Evolutionary conservation across 1,284 basidiomycete species (phyloP), one percentile per base, ranked within the genome.

Genomic region (Ganoderma leucocontextum): DNA sequence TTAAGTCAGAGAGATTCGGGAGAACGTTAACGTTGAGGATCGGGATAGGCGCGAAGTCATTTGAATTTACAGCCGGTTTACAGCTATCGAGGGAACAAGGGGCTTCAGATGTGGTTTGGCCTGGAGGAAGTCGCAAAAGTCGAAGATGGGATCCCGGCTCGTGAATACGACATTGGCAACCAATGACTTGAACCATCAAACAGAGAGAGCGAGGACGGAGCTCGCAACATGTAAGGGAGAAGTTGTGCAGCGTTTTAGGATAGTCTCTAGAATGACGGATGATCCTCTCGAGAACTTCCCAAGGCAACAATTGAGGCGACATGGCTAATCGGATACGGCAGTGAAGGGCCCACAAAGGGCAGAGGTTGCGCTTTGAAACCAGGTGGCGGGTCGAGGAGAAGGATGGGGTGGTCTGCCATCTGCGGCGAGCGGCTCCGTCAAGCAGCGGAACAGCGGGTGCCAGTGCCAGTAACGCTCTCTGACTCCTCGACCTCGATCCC

Each of bases 141-240:
- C 22, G 7, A 49, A 49, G 47, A 49, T 49, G 10, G 22, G 4
- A 2, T 10, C 9, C 7, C 47, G 22, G 19, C 22, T 22, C n/a
- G 9, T 49, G 47, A 49, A 12, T 10, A 6, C 10, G 25, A 49
- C 47, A 12, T 49, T 9, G n/a, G 8, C 22, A 10, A 49, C 47
- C n/a, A 49, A 10, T 49, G 25, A 22, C n/a, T n/a, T n/a, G n/a
- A n/a, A n/a, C n/a, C n/a, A n/a, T 33, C 10, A 0, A 25, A 15
- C 4, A 42, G 17, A 5, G 17, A 15, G 9, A 12, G 39, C 19
- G 65, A 63, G 49, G 39, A 57, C 36, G 52, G 19, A 53, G 52
- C 2, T 53, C 22, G 52, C 49, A 22, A 12, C 52, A 53, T 53
- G 52, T 53, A 13, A 53, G 52, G 52, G 52, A 53, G 52, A 53